Conservation (phyloP, 495 filamentous ascomycete genomes). For the Xylaria castorea region DNA sequence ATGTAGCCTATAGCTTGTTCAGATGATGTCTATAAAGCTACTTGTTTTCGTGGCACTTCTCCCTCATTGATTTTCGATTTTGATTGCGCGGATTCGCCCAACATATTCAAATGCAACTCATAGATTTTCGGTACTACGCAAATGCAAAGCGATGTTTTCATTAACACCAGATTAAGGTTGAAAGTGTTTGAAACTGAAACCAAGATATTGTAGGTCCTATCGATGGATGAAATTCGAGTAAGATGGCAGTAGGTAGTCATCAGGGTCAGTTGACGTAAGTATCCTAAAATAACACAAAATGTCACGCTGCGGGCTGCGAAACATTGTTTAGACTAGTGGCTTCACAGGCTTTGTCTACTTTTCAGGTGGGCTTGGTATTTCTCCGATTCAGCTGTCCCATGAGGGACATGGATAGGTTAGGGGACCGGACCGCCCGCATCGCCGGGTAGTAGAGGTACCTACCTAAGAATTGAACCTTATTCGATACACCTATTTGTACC, state of each 20-base stretch:
- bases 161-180: not conserved
- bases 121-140: not conserved
- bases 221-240: not conserved
- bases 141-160: not conserved
- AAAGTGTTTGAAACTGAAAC: not conserved
- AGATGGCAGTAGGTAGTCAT: not conserved
- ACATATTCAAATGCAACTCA: not conserved
- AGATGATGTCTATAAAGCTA: not conserved
- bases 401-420: not conserved
- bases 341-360: not conserved
- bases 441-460: not conserved
- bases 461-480: not conserved
- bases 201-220: not conserved
- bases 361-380: constrained; percentile 10
- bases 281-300: constrained; percentile 22
- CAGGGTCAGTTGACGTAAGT: constrained; percentile 23
- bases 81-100: not conserved
- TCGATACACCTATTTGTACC: not conserved
- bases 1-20: not conserved
- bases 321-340: constrained; percentile 30
- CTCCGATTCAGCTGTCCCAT: constrained; percentile 19
- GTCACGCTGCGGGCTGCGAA: constrained; percentile 21
- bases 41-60: not conserved
- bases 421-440: not conserved
- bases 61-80: not conserved